Evolutionary conservation across 257 asterid genomes (phyloP), one percentile per base, ranked within the genome.

Genomic region (Perilla frutescens): DNA sequence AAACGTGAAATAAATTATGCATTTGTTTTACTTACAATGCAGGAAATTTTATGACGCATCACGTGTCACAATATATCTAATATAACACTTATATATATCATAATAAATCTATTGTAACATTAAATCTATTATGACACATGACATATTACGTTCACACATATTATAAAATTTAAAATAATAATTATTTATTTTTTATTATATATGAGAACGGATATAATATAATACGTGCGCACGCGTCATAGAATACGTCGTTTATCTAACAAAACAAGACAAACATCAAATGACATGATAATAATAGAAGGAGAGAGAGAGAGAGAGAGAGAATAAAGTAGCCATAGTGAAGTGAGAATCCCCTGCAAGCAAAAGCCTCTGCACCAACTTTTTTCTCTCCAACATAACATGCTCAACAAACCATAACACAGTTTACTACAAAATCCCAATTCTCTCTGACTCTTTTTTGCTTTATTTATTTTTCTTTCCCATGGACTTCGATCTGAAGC

Each of bases 401-500:
- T 70, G 56, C 77, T 58, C 76, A 61, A 15, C 76, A 48, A 66
- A 71, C 48, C 68, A 70, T 29, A 51, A 43, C 76, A 65, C 74
- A 62, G 58, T 51, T 63, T 36, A 44, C 67, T 51, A 69, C 76
- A 62, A 56, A 67, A 72, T 43, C 71, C 73, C 69, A 29, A n/a
- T 15, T 62, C 74, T 68, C 74, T 54, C 77, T 62, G 15, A 37
- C 40, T 50, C 62, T n/a, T 48, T 29, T 63, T 49, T 32, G 40
- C 59, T n/a, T 20, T 20, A 20, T 20, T 20, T 20, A 31, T 32
- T 6, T 0, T 6, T 51, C 9, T 29, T 57, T 66, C 10, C 77
- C 61, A 90, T 93, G 98, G 97, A 90, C 83, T 89, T 93, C 79
- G 80, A 84, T 79, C 77, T 83, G 87, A 92, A 89, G 87, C 94